phyloP scores from a whole-genome alignment of 2,329 filamentous ascomycete genomes.

The Teratosphaeria nubilosa region DNA sequence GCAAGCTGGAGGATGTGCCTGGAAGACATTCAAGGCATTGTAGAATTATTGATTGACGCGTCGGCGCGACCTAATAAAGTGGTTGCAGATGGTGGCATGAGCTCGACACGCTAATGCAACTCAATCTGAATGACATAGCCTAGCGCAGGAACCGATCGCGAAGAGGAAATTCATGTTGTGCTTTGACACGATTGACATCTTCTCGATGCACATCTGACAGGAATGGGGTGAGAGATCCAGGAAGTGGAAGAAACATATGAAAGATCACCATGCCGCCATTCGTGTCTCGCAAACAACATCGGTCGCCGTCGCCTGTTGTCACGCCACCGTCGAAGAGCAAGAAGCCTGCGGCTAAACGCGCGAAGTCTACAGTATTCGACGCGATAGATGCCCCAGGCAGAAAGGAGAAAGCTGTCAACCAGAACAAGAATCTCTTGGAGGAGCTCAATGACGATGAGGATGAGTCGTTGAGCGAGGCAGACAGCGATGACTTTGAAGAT shows the following conservation, averaged over 20 bases:
- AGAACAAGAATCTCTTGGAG: conserved; percentile 27
- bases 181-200: background rate
- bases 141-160: background rate
- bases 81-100: too few species aligned
- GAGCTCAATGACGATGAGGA: conserved; percentile 29
- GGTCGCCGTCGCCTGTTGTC: conserved; percentile 35
- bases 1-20: background rate
- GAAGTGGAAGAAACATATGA: background rate
- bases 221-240: background rate
- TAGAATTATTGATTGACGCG: too few species aligned
- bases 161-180: background rate
- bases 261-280: conserved; percentile 51
- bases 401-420: conserved; percentile 12
- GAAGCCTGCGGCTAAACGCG: conserved; percentile 14
- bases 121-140: background rate
- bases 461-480: conserved; percentile 32
- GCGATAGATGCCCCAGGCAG: conserved; percentile 31
- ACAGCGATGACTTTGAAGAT: conserved; percentile 42
- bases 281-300: conserved; percentile 56
- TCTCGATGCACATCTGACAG: background rate
- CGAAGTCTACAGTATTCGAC: conserved; percentile 35
- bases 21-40: too few species aligned
- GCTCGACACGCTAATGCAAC: background rate
- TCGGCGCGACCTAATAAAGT: background rate
- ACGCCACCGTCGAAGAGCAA: conserved; percentile 22